phyloP scores from a whole-genome alignment of 139 green algal genomes.

The Chlamydomonas sphaeroides region DNA sequence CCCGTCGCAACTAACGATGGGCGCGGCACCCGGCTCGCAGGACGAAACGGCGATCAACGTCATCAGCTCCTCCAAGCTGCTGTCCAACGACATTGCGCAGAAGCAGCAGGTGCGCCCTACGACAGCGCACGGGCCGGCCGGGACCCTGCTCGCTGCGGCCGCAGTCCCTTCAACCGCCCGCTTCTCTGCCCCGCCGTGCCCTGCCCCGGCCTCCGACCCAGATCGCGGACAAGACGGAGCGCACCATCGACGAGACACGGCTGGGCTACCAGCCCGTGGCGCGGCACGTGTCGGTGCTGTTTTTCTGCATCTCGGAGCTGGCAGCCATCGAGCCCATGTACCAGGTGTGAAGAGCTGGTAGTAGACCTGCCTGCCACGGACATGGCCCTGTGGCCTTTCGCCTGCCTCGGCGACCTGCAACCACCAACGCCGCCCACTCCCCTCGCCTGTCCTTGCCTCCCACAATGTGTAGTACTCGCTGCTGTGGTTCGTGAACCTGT shows the following conservation, averaged over 20 bases:
- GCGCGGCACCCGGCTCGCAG: too few species aligned
- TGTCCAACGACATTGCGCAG: constrained; percentile 73
- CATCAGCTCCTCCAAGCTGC: constrained; percentile 69
- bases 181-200: neutral
- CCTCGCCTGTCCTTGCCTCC: neutral
- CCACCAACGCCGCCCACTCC: neutral
- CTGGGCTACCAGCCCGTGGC: constrained; percentile 69
- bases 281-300: constrained; percentile 61
- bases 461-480: constrained; percentile 72
- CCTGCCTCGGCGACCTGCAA: too few species aligned
- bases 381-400: too few species aligned
- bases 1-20: too few species aligned
- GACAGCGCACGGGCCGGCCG: too few species aligned
- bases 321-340: constrained; percentile 80
- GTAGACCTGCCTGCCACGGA: too few species aligned
- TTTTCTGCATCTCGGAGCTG: constrained; percentile 76
- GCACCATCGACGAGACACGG: constrained; percentile 74
- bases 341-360: too few species aligned
- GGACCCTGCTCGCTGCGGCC: too few species aligned
- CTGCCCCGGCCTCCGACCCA: too few species aligned
- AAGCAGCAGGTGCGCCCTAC: too few species aligned
- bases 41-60: constrained; percentile 78
- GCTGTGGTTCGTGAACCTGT: constrained; percentile 65
- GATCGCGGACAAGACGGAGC: constrained; percentile 78
- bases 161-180: too few species aligned